phyloP scores from a whole-genome alignment of 139 green algal genomes.

The Limnomonas spitsbergensis region DNA sequence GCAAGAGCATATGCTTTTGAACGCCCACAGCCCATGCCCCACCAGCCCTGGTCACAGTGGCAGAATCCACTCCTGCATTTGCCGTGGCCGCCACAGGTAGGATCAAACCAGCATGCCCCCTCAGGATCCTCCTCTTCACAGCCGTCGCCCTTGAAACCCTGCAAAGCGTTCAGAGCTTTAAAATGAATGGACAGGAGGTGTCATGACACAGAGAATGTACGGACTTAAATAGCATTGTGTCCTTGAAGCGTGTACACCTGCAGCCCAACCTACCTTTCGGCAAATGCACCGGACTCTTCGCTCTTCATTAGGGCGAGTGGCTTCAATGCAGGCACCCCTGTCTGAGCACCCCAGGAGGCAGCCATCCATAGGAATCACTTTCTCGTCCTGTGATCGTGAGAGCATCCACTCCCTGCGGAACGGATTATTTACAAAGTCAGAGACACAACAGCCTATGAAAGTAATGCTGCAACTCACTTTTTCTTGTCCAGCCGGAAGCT shows the following conservation, averaged over 20 bases:
- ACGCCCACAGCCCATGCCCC: conserved; percentile 22
- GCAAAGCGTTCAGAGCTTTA: no score
- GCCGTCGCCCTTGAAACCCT: conserved; percentile 5
- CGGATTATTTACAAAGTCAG: background rate
- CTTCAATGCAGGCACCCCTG: background rate
- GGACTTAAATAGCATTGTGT: no score
- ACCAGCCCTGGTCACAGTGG: conserved; percentile 24
- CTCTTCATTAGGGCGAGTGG: no score
- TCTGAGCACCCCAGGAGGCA: background rate
- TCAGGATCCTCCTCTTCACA: background rate
- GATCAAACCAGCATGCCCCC: conserved; percentile 13
- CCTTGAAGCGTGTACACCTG: no score
- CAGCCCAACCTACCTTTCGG: no score
- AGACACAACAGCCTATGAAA: background rate
- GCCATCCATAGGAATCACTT: background rate
- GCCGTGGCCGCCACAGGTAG: conserved; percentile 7
- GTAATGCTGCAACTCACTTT: no score
- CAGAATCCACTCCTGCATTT: conserved; percentile 32
- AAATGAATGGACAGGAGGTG: no score
- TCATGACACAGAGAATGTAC: no score
- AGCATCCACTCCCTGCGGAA: no score
- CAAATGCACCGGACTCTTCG: background rate
- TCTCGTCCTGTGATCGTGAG: no score
- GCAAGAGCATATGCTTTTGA: conserved; percentile 16
- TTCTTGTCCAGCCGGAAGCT: background rate